Percentiles rank a stretch among this genome's conserved stretches.
phyloP scores from a whole-genome alignment of 257 asterid genomes.

The Hygrophila difformis region DNA sequence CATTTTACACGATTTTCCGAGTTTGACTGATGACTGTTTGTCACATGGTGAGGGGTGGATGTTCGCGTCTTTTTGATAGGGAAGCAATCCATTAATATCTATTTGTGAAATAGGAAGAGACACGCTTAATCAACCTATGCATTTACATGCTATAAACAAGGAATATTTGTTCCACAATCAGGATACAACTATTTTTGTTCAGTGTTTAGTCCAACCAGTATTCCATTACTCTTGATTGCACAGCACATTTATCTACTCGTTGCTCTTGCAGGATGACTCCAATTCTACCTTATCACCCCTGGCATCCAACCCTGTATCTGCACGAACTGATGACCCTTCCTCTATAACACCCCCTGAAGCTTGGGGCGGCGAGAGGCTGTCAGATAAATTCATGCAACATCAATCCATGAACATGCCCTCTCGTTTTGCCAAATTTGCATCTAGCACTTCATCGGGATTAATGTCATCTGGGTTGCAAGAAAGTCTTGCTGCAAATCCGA shows the following conservation, averaged over 20 bases:
- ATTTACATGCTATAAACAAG: no score
- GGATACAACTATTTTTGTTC: no score
- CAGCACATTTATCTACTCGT: slow-evolving; percentile 17
- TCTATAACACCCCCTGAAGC: slow-evolving; percentile 90
- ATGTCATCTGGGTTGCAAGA: slow-evolving; percentile 61
- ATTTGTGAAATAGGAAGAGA: no score
- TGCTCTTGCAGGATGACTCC: slow-evolving; percentile 52
- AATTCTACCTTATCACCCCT: slow-evolving; percentile 46
- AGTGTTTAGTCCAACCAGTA: no score
- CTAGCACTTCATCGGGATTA: slow-evolving; percentile 50
- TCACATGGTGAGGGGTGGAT: no score
- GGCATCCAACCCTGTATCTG: slow-evolving; percentile 46
- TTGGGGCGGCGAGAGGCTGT: slow-evolving; percentile 84
- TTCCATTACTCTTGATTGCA: slow-evolving; percentile 5
- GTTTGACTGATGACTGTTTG: no score
- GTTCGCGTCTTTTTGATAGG: no score
- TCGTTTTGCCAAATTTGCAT: slow-evolving; percentile 45
- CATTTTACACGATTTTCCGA: no score
- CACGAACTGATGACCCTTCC: slow-evolving; percentile 46
- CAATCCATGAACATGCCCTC: slow-evolving; percentile 62
- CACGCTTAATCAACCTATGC: no score
- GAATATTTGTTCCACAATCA: no score
- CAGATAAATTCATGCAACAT: slow-evolving; percentile 62
- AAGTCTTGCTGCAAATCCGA: slow-evolving; percentile 34
- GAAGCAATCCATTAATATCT: no score